Evolutionary conservation across 2,329 filamentous ascomycete species (phyloP).

Genomic region (Fusarium sp.): DNA sequence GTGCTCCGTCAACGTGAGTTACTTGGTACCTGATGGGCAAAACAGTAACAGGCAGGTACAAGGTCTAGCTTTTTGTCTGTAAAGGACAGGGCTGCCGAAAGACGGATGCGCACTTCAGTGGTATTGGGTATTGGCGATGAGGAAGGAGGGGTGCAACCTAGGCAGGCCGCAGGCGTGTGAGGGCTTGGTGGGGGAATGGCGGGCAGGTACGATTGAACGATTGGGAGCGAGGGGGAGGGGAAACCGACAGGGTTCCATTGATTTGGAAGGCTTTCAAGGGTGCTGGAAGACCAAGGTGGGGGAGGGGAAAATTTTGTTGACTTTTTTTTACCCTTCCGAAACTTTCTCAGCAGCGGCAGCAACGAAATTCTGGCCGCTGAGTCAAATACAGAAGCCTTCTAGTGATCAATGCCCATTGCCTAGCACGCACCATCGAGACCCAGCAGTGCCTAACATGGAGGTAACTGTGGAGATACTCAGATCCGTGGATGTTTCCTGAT

Average conservation of each 20-base stretch:
- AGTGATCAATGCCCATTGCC: conserved; percentile 43
- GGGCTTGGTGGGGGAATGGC: conserved; percentile 45
- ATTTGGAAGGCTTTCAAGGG: conserved; percentile 28
- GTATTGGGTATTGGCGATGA: conserved; percentile 20
- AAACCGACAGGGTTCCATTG: conserved; percentile 30
- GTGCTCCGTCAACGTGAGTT: conserved; percentile 31
- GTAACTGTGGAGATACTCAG: conserved; percentile 26
- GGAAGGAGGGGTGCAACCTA: conserved; percentile 42
- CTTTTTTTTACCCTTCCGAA: conserved; percentile 30
- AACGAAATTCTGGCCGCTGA: conserved; percentile 30
- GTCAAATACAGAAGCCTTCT: conserved; percentile 33
- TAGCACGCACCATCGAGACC: conserved; percentile 31
- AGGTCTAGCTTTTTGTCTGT: conserved; percentile 16
- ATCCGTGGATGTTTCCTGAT: conserved; percentile 21
- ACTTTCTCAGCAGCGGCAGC: conserved; percentile 30
- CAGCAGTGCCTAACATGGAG: conserved; percentile 40
- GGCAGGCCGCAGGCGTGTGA: conserved; percentile 37
- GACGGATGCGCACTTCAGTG: conserved; percentile 17
- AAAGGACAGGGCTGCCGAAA: conserved; percentile 37
- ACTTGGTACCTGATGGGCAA: conserved; percentile 34
- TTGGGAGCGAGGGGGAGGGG: conserved; percentile 43
- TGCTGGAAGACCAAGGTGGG: conserved; percentile 25
- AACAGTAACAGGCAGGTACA: conserved; percentile 40
- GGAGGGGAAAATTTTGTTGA: conserved; percentile 39
- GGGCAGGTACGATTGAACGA: conserved; percentile 40